phyloP scores from a whole-genome alignment of 2,329 filamentous ascomycete species.

The Cladophialophora exuberans region DNA sequence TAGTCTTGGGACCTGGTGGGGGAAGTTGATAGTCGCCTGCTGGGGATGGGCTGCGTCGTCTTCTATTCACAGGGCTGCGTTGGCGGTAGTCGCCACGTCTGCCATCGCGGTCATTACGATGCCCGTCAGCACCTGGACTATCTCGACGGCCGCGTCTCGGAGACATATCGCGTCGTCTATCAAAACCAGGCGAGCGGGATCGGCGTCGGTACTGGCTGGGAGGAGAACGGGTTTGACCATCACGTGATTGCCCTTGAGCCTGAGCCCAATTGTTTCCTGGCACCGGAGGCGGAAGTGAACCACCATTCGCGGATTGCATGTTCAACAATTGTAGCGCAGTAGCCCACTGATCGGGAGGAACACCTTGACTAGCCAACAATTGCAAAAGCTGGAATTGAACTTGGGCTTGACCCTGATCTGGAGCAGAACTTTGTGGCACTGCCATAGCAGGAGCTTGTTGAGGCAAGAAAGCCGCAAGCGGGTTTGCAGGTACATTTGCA shows the following conservation, averaged over 20 bases:
- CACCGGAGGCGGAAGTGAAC: slow-evolving; percentile 35
- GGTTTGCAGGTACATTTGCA: slow-evolving; percentile 39
- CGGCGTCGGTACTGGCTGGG: slow-evolving; percentile 67
- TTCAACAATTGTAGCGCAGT: slow-evolving; percentile 58
- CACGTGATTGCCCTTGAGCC: slow-evolving; percentile 47
- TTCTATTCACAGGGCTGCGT: slow-evolving; percentile 72
- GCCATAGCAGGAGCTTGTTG: slow-evolving; percentile 40
- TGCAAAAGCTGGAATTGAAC: slow-evolving; percentile 79
- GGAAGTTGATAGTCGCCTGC: slow-evolving; percentile 47
- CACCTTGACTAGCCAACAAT: slow-evolving; percentile 72
- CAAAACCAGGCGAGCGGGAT: slow-evolving; percentile 77
- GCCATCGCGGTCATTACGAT: slow-evolving; percentile 58
- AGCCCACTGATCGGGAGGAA: slow-evolving; percentile 76
- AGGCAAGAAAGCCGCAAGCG: slow-evolving; percentile 48
- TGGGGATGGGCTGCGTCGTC: slow-evolving; percentile 67
- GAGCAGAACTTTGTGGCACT: slow-evolving; percentile 27
- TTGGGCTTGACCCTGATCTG: slow-evolving; percentile 69
- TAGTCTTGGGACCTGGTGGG: slow-evolving; percentile 67
- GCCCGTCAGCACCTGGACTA: slow-evolving; percentile 70
- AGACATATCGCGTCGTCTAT: slow-evolving; percentile 69
- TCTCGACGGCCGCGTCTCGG: slow-evolving; percentile 61
- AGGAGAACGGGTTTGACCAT: slow-evolving; percentile 66
- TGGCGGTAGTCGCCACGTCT: slow-evolving; percentile 74
- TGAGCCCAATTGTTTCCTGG: slow-evolving; percentile 41
- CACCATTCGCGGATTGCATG: slow-evolving; percentile 40